Conservation (phyloP, 768 basidiomycete species). For the Russula olivacea region DNA sequence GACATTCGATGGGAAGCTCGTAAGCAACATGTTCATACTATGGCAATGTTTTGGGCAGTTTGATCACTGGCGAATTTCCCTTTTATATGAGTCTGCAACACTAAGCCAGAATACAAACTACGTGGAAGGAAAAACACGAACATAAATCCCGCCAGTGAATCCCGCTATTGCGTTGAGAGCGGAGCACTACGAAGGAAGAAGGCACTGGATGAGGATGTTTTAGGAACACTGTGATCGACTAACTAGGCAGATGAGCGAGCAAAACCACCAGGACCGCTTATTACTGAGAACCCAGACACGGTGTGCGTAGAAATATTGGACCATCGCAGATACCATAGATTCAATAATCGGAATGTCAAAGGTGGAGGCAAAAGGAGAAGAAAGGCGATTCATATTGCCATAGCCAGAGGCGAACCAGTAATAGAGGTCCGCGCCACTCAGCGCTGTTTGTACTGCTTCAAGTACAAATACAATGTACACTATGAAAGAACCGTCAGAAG, state of each 20-base stretch:
- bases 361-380: conserved; percentile 21
- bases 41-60: not conserved
- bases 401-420: conserved; percentile 31
- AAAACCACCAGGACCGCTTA: not conserved
- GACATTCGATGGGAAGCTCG: no score
- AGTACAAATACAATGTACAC: conserved; percentile 28
- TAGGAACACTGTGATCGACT: not conserved
- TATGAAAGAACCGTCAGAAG: conserved; percentile 4
- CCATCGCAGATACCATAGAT: not conserved
- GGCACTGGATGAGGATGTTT: not conserved
- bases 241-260: conserved; percentile 4
- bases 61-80: not conserved
- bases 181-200: not conserved
- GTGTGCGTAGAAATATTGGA: conserved; percentile 7
- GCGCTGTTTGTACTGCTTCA: conserved; percentile 28
- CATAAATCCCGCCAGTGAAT: conserved; percentile 2
- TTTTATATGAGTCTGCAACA: not conserved
- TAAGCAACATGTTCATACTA: not conserved
- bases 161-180: not conserved
- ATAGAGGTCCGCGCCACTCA: conserved; percentile 29
- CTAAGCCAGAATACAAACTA: not conserved
- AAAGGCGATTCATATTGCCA: conserved; percentile 28
- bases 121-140: not conserved
- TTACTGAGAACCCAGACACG: conserved; percentile 5
- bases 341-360: conserved; percentile 14